Conservation (phyloP, 106 monocot species). For the Xerophyta viscosa region DNA sequence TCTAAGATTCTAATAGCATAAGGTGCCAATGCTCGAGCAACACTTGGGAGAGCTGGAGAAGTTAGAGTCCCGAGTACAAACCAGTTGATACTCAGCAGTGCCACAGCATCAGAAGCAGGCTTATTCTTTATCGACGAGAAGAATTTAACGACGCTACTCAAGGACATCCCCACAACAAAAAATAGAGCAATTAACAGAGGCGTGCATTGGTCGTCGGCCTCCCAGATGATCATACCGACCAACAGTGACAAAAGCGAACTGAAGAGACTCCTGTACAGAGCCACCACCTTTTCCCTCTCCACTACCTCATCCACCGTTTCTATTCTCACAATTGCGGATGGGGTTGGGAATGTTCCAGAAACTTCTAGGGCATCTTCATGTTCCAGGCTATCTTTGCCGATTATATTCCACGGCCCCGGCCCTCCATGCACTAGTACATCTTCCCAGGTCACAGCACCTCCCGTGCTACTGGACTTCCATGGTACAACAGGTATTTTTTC, state of each 20-base stretch:
- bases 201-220: slow-evolving; percentile 65
- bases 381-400: slow-evolving; percentile 5
- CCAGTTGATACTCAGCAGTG: slow-evolving; percentile 73
- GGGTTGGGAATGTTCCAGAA: background rate
- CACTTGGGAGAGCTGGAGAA: slow-evolving; percentile 38
- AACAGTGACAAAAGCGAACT: slow-evolving; percentile 53
- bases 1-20: slow-evolving; percentile 9
- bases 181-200: slow-evolving; percentile 69
- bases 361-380: background rate
- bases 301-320: slow-evolving; percentile 7
- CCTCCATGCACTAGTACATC: slow-evolving; percentile 10
- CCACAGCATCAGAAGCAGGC: slow-evolving; percentile 59
- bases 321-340: background rate
- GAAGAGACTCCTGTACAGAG: slow-evolving; percentile 47
- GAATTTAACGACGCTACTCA: slow-evolving; percentile 57
- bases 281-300: slow-evolving; percentile 21
- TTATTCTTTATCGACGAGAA: slow-evolving; percentile 69
- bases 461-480: background rate
- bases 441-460: background rate
- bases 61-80: slow-evolving; percentile 67
- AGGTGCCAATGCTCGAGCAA: slow-evolving; percentile 30
- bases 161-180: slow-evolving; percentile 68
- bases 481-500: slow-evolving; percentile 7
- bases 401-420: slow-evolving; percentile 13
- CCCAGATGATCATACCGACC: slow-evolving; percentile 66